Conservation (phyloP, 495 filamentous ascomycete species). For the Usnea hakonensis region DNA sequence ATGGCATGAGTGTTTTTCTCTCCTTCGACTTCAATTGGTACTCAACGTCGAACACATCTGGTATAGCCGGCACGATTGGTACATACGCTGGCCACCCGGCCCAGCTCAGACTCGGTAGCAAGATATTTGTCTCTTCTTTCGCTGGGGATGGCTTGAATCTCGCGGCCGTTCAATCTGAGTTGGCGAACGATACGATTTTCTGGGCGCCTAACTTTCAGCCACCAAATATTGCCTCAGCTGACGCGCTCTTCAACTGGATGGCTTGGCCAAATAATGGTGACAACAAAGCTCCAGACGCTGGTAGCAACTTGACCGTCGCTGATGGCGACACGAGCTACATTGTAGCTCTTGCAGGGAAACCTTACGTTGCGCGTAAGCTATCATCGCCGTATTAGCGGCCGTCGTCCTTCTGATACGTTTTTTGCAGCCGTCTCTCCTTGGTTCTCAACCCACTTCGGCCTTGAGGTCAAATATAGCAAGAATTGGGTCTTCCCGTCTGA, state of each 20-base stretch:
- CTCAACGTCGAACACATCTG: conserved; percentile 30
- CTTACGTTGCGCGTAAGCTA: conserved; percentile 19
- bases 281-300: conserved; percentile 19
- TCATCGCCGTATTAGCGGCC: background rate
- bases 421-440: conserved; percentile 16
- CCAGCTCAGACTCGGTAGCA: conserved; percentile 31
- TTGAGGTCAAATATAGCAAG: conserved; percentile 42
- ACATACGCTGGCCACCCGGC: conserved; percentile 35
- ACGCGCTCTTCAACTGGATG: conserved; percentile 45
- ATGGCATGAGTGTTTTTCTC: conserved; percentile 57
- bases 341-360: conserved; percentile 42
- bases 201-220: conserved; percentile 50
- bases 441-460: conserved; percentile 44
- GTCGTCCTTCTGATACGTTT: background rate
- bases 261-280: conserved; percentile 59
- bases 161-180: conserved; percentile 44
- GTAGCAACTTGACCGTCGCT: conserved; percentile 30
- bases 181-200: conserved; percentile 29
- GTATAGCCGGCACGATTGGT: conserved; percentile 51
- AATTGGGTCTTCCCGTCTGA: conserved; percentile 70
- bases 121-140: conserved; percentile 65
- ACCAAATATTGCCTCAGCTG: conserved; percentile 9
- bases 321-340: conserved; percentile 54
- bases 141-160: conserved; percentile 21
- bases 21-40: conserved; percentile 65